phyloP scores from a whole-genome alignment of 352 stramenopile genomes.

The Phytophthora lateralis region DNA sequence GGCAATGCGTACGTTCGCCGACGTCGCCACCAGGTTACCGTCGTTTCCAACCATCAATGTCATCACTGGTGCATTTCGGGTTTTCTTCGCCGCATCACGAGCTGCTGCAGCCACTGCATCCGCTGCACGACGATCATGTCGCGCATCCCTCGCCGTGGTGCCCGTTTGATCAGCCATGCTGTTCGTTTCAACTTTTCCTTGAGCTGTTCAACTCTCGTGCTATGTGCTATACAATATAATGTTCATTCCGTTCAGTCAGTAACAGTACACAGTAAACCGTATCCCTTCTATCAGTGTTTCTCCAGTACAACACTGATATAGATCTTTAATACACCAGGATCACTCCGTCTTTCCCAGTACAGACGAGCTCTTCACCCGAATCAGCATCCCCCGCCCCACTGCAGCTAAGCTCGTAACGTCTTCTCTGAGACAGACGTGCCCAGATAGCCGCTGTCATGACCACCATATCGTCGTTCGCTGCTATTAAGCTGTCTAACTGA shows the following conservation, averaged over 20 bases:
- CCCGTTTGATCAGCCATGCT: background rate
- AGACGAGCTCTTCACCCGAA: background rate
- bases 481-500: constrained; percentile 1
- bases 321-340: background rate
- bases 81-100: background rate
- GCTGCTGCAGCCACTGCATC: background rate
- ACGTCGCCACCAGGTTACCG: background rate
- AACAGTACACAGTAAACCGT: background rate
- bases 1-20: background rate
- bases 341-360: background rate
- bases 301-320: background rate
- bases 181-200: background rate
- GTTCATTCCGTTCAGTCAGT: background rate
- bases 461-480: constrained; percentile 1
- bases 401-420: background rate
- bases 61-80: background rate
- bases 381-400: background rate
- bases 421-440: background rate
- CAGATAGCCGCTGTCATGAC: constrained; percentile 1
- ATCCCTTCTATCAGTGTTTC: background rate
- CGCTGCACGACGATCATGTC: background rate
- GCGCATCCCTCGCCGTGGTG: background rate
- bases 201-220: too few relatives aligned
- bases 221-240: background rate
- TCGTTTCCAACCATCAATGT: background rate